These are phyloP conservation scores for Paspalum vaginatum DNA, from an alignment of 176 grass and related monocot species.

Conservation along the genomic window DNA sequence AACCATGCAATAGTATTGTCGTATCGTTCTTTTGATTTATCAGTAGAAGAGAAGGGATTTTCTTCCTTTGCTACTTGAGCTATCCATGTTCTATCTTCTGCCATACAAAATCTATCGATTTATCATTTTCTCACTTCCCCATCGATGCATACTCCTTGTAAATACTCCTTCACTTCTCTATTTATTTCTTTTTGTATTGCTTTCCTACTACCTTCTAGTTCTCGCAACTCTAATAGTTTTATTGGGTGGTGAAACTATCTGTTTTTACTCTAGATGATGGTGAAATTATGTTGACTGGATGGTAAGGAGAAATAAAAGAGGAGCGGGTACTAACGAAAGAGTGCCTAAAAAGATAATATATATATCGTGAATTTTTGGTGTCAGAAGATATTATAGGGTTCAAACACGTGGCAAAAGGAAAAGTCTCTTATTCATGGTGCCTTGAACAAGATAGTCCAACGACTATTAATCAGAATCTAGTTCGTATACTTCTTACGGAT, in stretches of 20 bases:
- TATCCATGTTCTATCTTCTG: not conserved
- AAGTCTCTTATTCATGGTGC: not conserved
- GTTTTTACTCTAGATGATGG: not conserved
- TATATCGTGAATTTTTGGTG: not conserved
- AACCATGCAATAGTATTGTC: not conserved
- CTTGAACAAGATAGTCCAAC: not conserved
- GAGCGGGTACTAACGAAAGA: not conserved
- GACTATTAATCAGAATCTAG: not conserved
- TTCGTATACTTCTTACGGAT: not conserved
- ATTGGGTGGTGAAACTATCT: not conserved
- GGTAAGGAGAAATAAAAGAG: not conserved
- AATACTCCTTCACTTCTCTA: not conserved
- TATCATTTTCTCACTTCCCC: not conserved
- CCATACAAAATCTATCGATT: not conserved
- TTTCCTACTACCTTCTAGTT: not conserved
- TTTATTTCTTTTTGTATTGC: not conserved
- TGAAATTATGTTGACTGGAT: not conserved
- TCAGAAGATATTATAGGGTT: not conserved
- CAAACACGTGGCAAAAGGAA: not conserved
- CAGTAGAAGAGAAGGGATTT: not conserved
- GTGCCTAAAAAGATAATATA: too few species aligned
- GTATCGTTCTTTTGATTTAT: too few species aligned
- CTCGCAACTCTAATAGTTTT: too few species aligned
- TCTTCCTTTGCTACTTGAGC: constrained; percentile 15
- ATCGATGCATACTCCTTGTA: not conserved